Evolutionary conservation across 768 basidiomycete genomes (phyloP).

Genomic region (Rubroboletus pulcherrimus): DNA sequence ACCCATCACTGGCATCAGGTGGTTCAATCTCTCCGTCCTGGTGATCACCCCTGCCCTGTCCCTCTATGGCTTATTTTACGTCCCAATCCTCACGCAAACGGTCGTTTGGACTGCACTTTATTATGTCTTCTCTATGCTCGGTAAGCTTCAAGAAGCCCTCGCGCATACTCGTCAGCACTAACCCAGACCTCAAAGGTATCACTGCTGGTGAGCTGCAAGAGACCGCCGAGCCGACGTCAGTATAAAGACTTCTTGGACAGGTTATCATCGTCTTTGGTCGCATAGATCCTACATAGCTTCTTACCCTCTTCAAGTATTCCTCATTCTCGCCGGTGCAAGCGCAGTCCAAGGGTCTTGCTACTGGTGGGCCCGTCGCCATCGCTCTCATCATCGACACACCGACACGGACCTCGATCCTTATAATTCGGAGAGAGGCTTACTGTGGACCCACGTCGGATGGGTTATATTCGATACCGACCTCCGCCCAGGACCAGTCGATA

Average conservation of each 20-base stretch:
- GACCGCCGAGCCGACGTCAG: background rate
- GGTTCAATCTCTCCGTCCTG: slow-evolving; percentile 75
- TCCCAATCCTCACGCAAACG: slow-evolving; percentile 49
- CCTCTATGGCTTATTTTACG: slow-evolving; percentile 59
- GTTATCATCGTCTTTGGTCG: slow-evolving; percentile 84
- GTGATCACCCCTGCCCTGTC: slow-evolving; percentile 68
- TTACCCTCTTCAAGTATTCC: slow-evolving; percentile 62
- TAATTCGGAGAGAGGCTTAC: slow-evolving; percentile 70
- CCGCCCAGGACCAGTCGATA: slow-evolving; percentile 66
- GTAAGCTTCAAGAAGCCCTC: slow-evolving; percentile 35
- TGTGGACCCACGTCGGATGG: slow-evolving; percentile 85
- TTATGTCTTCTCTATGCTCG: slow-evolving; percentile 86
- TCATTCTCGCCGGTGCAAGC: slow-evolving; percentile 73
- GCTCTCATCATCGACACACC: slow-evolving; percentile 80
- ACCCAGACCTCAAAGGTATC: slow-evolving; percentile 37
- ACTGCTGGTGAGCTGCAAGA: slow-evolving; percentile 41
- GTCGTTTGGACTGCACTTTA: slow-evolving; percentile 59
- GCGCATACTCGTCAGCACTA: slow-evolving; percentile 11
- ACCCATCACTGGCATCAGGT: slow-evolving; percentile 53
- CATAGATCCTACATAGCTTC: slow-evolving; percentile 81
- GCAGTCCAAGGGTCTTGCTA: slow-evolving; percentile 84
- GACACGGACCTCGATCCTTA: slow-evolving; percentile 88
- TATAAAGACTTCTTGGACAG: slow-evolving; percentile 30
- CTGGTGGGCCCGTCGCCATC: slow-evolving; percentile 85
- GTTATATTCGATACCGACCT: slow-evolving; percentile 74